A percentile compares a stretch with the other conserved stretches of the same genome.
phyloP scores from a whole-genome alignment of 257 asterid genomes.

The Verbena officinalis region DNA sequence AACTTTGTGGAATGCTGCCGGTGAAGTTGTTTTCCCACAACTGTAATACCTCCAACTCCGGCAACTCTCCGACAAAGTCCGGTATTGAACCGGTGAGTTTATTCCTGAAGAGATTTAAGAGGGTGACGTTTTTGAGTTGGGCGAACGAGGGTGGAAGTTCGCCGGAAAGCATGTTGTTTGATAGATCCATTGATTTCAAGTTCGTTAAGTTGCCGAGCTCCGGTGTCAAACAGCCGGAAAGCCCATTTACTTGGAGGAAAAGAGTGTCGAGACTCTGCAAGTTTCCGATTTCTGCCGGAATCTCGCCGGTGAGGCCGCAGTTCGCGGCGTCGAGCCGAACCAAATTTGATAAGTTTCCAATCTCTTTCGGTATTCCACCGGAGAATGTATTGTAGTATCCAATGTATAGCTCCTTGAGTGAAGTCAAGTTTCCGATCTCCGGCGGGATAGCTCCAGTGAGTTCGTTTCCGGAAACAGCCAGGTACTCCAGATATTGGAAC shows the following conservation, averaged over 20 bases:
- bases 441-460: conserved; percentile 59
- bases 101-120: conserved; percentile 71
- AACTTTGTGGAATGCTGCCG: conserved; percentile 68
- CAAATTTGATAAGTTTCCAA: conserved; percentile 63
- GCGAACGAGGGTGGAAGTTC: conserved; percentile 64
- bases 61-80: conserved; percentile 64
- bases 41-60: conserved; percentile 70
- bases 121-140: conserved; percentile 60
- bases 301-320: conserved; percentile 71
- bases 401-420: conserved; percentile 66
- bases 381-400: conserved; percentile 72
- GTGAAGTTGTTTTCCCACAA: conserved; percentile 88
- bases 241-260: conserved; percentile 69
- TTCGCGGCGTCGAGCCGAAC: conserved; percentile 67
- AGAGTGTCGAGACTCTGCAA: conserved; percentile 69
- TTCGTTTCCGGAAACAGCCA: conserved; percentile 75
- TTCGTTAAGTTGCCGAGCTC: conserved; percentile 61
- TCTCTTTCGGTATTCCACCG: conserved; percentile 72
- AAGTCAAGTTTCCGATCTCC: conserved; percentile 58
- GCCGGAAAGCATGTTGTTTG: conserved; percentile 68
- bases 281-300: conserved; percentile 64
- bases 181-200: conserved; percentile 76
- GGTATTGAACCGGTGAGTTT: conserved; percentile 81
- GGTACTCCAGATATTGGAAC: conserved; percentile 54
- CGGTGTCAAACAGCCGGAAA: conserved; percentile 54